Conservation (phyloP, 2,329 filamentous ascomycete species). For the Mycogone perniciosa region DNA sequence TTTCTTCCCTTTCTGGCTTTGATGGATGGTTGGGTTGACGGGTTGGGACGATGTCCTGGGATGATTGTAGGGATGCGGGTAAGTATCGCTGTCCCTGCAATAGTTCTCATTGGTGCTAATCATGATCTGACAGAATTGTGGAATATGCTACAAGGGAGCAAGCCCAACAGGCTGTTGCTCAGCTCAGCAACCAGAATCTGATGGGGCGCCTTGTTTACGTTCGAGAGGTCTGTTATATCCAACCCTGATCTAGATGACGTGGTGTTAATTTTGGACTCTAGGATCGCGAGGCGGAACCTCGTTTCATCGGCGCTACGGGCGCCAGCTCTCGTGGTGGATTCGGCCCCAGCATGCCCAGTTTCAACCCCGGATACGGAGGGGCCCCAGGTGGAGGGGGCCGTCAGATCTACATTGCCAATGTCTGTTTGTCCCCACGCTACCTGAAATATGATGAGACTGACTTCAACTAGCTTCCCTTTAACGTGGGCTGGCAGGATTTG, state of each 20-base stretch:
- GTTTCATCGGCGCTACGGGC: slow-evolving; percentile 74
- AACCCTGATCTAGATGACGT: neutral
- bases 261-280: slow-evolving; percentile 30
- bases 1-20: slow-evolving; percentile 61
- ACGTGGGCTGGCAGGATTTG: slow-evolving; percentile 96
- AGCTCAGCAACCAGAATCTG: slow-evolving; percentile 97
- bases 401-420: slow-evolving; percentile 97
- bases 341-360: slow-evolving; percentile 45
- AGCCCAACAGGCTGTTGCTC: slow-evolving; percentile 94
- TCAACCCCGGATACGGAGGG: slow-evolving; percentile 51
- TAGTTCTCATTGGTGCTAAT: neutral
- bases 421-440: slow-evolving; percentile 50
- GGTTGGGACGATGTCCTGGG: slow-evolving; percentile 84
- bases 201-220: slow-evolving; percentile 99
- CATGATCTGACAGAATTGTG: slow-evolving; percentile 69
- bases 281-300: slow-evolving; percentile 97
- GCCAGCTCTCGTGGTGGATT: slow-evolving; percentile 54
- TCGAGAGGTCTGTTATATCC: slow-evolving; percentile 64
- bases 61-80: slow-evolving; percentile 99
- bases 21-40: slow-evolving; percentile 98
- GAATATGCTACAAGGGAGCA: slow-evolving; percentile 99
- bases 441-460: slow-evolving; percentile 17
- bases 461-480: slow-evolving; percentile 75
- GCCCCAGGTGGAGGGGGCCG: slow-evolving; percentile 54
- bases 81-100: slow-evolving; percentile 41